Evolutionary conservation across 768 basidiomycete genomes (phyloP), one percentile per base, ranked within the genome.

Genomic region (Candolleomyces eurysporus): DNA sequence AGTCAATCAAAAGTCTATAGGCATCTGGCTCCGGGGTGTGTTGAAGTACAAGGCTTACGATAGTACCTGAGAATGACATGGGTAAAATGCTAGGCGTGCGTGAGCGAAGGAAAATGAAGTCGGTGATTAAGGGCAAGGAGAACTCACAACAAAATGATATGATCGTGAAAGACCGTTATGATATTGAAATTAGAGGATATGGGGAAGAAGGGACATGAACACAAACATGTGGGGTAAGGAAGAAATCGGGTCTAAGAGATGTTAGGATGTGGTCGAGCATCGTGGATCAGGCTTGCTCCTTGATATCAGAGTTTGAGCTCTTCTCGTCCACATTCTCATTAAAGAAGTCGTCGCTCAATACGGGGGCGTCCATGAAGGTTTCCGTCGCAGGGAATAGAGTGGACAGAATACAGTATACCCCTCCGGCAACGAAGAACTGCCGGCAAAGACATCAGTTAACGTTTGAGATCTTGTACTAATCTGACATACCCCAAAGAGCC

Each of bases 401-500:
- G 1, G 80, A 81, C 5, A 81, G 68, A 9, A 64, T 55, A 64
- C 73, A 75, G 63, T 79, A 78, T 26, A 80, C 64, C 9, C 60
- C 57, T 1, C 68, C 66, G 3, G 78, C 75, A 0, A 71, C 69
- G 63, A 72, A 76, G 65, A 81, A 82, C 80, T 81, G 26, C 14
- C 14, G 22, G 14, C 1, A 9, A 26, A 14, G n/a, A 56, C 22
- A 39, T 36, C 45, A 56, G 10, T 58, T 55, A 36, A 36, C 36
- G 36, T 36, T 36, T 11, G 36, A 36, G 36, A 11, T 7, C 11
- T 11, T 36, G 36, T 36, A 36, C 36, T 36, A 36, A 57, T 48
- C 40, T 17, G 22, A 75, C 86, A 58, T 72, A 91, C 89, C 59
- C 89, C 89, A 67, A 87, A 91, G 17, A 94, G 68, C 86, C 88